Evolutionary conservation across 345 rosid genomes (phyloP), one percentile per base, ranked within the genome.

Genomic region (Salix brachista): DNA sequence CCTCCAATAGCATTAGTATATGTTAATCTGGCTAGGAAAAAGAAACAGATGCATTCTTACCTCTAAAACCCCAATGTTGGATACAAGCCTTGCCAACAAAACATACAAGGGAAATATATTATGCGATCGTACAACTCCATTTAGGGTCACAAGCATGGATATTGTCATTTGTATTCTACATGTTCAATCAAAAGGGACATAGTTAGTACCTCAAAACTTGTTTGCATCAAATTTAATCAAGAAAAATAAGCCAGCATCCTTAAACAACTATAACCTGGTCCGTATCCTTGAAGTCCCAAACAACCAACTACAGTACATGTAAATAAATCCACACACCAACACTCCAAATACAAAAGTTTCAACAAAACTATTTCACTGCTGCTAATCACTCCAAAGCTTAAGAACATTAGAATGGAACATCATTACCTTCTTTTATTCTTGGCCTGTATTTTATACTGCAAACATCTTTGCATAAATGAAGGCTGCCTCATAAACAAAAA

Each of bases 381-480:
- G 62, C 62, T n/a, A 58, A 25, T 6, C 68, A 60, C 58, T 26
- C 16, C 52, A 30, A 34, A 62, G 34, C 46, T 10, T 34, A 42
- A 77, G 16, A 46, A 65, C 48, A 10, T 14, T 68, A 30, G 25
- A 73, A 28, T 61, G 42, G 66, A 67, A 66, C 8, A 46, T 19
- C 2, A 73, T 67, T 87, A 96, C 98, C 98, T 94, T 75, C 86
- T 86, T 73, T 84, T 91, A 84, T 86, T 88, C 80, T 88, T 96
- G 68, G 90, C 93, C 81, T 92, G 97, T 75, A 96, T 89, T 86
- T 90, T 90, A 88, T 96, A 96, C 70, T 61, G 84, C 88, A 96
- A 79, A 82, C 92, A 91, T 90, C 98, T 88, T 84, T 92, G 98
- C 65, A 89, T 92, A 86, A 91, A 94, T 50, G 79, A 83, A 58